These are phyloP conservation scores for Volvox africanus DNA, from an alignment of 139 green algal genomes.

Conservation along the genomic window DNA sequence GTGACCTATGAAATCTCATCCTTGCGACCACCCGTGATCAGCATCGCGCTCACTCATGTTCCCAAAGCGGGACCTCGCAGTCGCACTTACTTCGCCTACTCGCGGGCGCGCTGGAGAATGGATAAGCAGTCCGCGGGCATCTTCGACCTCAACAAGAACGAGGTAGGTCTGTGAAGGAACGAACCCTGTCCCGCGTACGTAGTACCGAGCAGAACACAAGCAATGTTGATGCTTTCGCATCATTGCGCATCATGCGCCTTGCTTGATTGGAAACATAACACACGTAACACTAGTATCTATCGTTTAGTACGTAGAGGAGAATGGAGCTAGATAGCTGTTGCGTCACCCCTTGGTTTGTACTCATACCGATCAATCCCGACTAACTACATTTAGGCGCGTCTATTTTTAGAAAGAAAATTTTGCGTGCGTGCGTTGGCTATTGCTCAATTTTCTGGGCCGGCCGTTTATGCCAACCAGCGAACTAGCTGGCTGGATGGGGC, in stretches of 20 bases:
- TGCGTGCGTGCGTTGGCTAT: too few species aligned
- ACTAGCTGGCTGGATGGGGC: too few species aligned
- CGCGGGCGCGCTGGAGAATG: not conserved
- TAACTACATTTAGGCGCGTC: too few species aligned
- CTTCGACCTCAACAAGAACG: not conserved
- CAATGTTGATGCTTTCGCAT: not conserved
- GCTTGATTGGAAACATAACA: not conserved
- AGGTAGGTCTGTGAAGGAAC: not conserved
- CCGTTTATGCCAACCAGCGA: too few species aligned
- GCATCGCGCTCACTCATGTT: not conserved
- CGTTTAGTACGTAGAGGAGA: not conserved
- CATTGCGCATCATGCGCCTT: not conserved
- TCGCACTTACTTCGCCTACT: not conserved
- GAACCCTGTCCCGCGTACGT: not conserved
- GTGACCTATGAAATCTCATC: not conserved
- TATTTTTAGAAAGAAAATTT: too few species aligned
- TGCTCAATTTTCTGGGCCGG: too few species aligned
- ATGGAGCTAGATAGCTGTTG: too few species aligned
- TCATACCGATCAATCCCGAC: too few species aligned
- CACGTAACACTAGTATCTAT: not conserved
- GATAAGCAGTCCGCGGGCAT: not conserved
- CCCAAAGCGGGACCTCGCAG: not conserved
- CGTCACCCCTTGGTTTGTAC: too few species aligned
- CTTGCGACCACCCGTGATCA: not conserved
- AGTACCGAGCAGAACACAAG: not conserved